Evolutionary conservation across 192 early-diverging fungal species (phyloP), one percentile per base, ranked within the genome.

Genomic region (Backusella australiensis): DNA sequence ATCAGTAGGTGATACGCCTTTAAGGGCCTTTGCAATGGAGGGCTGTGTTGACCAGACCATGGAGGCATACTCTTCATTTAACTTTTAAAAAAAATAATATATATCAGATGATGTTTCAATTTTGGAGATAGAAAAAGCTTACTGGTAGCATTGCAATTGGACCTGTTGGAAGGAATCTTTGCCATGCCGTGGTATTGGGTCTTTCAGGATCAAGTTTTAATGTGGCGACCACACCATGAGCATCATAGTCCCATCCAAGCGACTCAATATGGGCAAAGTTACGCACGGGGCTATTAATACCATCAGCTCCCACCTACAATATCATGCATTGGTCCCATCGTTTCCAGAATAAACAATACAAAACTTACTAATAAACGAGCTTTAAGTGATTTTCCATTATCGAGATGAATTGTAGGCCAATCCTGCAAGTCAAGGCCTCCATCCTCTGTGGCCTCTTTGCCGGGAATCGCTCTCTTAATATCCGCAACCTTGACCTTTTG

Each of bases 111-210:
- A 44, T n/a, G 11, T 5, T 23, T 41, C 36, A 66, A 59, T 67
- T 67, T 34, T 44, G 9, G 38, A 34, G 68, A 72, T 67, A 52
- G 7, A 35, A 56, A 19, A 11, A 53, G 71, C 83, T 76, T 88
- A 95, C 92, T n/a, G 98, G 98, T 44, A 99, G 86, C 80, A 97
- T 85, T 6, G 96, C 96, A 56, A 99, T 90, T 0, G 98, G 96
- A 2, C 98, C 98, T 0, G 93, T 92, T 5, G 97, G 97, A 41
- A 99, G 86, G 78, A 98, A 99, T 68, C 97, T 86, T 86, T 99
- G 96, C 90, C 93, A 99, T 5, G 96, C 96, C 0, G 94, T 92
- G 29, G 88, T 81, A 77, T 94, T 90, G 41, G 78, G 75, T 34
- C 69, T 53, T 19, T 14, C 7, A 1, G 65, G 71, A 69, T 91